Conservation (phyloP, 2,329 filamentous ascomycete species). For the Leptographium flavum region DNA sequence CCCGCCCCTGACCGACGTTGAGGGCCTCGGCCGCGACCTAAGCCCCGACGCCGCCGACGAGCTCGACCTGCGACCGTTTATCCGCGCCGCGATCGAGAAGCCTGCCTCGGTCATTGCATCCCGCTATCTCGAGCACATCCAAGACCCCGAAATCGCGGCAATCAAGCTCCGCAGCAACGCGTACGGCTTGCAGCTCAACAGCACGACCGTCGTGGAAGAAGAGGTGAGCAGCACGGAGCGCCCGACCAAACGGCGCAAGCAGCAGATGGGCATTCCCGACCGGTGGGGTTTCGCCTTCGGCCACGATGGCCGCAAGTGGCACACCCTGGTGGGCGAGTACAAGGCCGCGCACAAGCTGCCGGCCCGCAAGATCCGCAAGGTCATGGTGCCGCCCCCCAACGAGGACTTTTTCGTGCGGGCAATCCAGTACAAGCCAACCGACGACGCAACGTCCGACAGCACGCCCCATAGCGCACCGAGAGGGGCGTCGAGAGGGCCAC, state of each 20-base stretch:
- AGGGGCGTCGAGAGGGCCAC: too few species aligned
- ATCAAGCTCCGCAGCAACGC: slow-evolving; percentile 3
- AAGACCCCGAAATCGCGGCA: too few species aligned
- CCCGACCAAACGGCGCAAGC: neutral
- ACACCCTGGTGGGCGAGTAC: neutral
- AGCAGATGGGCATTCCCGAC: neutral
- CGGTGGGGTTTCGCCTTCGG: neutral
- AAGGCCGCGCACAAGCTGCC: neutral
- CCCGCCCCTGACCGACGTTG: neutral
- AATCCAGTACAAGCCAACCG: neutral
- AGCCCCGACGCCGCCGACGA: neutral
- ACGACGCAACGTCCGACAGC: too few species aligned
- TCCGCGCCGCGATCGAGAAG: slow-evolving; percentile 4
- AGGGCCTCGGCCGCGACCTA: neutral
- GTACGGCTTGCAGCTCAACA: neutral
- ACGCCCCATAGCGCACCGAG: too few species aligned
- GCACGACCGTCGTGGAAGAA: neutral
- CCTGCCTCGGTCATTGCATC: neutral
- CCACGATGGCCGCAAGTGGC: neutral
- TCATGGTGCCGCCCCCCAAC: neutral
- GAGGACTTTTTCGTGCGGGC: neutral
- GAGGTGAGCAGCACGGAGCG: neutral
- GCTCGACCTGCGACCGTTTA: slow-evolving; percentile 3
- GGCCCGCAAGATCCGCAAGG: neutral
- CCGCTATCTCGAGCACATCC: neutral